Evolutionary conservation across 306 rosid species (phyloP).

Genomic region (barrel medic (Medicago truncatula)): MtrunA17r5.0-ANR NC_053045.1:33675501-33676000

Average conservation of each 20-base stretch:
- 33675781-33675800: slow-evolving; percentile 18
- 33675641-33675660: slow-evolving; percentile 51
- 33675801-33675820: slow-evolving; percentile 20
- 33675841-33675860: slow-evolving; percentile 26
- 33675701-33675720: slow-evolving; percentile 27
- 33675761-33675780: slow-evolving; percentile 21
- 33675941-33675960: slow-evolving; percentile 28
- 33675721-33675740: slow-evolving; percentile 15
- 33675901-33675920: slow-evolving; percentile 32
- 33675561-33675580: slow-evolving; percentile 70
- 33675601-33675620: slow-evolving; percentile 64
- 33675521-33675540: slow-evolving; percentile 76
- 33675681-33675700: slow-evolving; percentile 35
- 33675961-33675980: slow-evolving; percentile 17
- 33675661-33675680: slow-evolving; percentile 33
- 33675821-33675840: slow-evolving; percentile 25
- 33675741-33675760: slow-evolving; percentile 25
- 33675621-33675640: slow-evolving; percentile 64
- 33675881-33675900: slow-evolving; percentile 3
- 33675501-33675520: slow-evolving; percentile 98
- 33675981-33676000: slow-evolving; percentile 26
- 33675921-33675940: slow-evolving; percentile 31
- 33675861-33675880: neutral
- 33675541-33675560: slow-evolving; percentile 88
- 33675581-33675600: slow-evolving; percentile 64